phyloP scores from a whole-genome alignment of 2,329 filamentous ascomycete genomes.

The Talaromyces marneffei region DNA sequence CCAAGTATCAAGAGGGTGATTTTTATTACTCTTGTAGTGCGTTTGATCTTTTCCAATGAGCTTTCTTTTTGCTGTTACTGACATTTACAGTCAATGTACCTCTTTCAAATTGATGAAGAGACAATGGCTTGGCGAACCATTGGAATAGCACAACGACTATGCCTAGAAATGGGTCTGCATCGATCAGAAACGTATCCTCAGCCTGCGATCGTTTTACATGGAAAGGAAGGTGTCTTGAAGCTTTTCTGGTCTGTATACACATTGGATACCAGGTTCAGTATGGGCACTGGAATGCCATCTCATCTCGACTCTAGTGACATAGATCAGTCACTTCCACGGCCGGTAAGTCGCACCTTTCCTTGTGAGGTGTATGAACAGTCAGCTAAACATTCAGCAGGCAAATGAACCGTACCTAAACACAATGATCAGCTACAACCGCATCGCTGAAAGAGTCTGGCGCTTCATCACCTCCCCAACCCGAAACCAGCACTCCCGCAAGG shows the following conservation, averaged over 20 bases:
- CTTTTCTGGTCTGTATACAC: constrained; percentile 85
- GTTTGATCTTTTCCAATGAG: too few species aligned
- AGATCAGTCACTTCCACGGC: constrained; percentile 69
- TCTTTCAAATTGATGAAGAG: constrained; percentile 82
- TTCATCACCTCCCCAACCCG: constrained; percentile 67
- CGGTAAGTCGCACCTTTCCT: constrained; percentile 47
- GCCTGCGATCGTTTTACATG: constrained; percentile 59
- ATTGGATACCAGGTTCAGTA: constrained; percentile 81
- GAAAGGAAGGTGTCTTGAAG: constrained; percentile 61
- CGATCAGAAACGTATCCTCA: constrained; percentile 64
- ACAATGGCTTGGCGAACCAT: constrained; percentile 83
- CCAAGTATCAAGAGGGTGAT: constrained; percentile 55
- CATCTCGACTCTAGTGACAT: constrained; percentile 78
- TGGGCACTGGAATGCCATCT: constrained; percentile 80
- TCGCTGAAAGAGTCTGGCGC: constrained; percentile 80
- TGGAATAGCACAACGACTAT: constrained; percentile 73
- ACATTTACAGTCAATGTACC: constrained; percentile 57
- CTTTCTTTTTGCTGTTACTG: background rate
- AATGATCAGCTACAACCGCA: constrained; percentile 77
- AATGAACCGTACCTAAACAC: constrained; percentile 66
- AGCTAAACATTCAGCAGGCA: constrained; percentile 24
- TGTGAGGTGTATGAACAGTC: too few species aligned
- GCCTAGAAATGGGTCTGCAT: constrained; percentile 75
- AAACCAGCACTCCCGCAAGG: constrained; percentile 59
- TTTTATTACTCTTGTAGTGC: constrained; percentile 48